Evolutionary conservation across 345 rosid species (phyloP).

Genomic region (Nephelium lappaceum): DNA sequence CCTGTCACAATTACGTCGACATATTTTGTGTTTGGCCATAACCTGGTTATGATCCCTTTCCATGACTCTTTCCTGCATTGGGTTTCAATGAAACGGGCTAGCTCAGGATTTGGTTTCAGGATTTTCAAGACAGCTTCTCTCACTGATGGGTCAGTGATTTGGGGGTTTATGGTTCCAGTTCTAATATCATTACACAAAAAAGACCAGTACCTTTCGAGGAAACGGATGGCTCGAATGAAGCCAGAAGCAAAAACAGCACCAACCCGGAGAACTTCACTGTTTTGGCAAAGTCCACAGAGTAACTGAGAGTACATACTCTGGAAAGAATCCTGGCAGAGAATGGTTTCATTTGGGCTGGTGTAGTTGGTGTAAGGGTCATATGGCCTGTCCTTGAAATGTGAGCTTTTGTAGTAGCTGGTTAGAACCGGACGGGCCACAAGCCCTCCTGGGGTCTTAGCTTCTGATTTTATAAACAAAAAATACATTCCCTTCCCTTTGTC

Average conservation of each 20-base stretch:
- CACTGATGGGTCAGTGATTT: conserved; percentile 41
- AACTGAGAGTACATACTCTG: conserved; percentile 66
- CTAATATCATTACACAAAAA: conserved; percentile 44
- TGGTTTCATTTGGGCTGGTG: conserved; percentile 61
- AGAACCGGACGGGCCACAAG: conserved; percentile 62
- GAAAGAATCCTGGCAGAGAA: conserved; percentile 57
- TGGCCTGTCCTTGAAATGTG: conserved; percentile 50
- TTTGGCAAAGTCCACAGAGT: conserved; percentile 59
- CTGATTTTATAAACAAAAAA: conserved; percentile 62
- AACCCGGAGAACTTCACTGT: conserved; percentile 50
- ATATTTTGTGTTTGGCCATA: conserved; percentile 60
- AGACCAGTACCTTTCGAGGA: conserved; percentile 52
- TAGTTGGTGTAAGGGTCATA: conserved; percentile 54
- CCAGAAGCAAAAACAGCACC: conserved; percentile 69
- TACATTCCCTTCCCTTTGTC: conserved; percentile 68
- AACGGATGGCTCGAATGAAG: conserved; percentile 58
- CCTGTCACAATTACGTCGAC: conserved; percentile 68
- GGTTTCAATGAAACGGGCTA: conserved; percentile 45
- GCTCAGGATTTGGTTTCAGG: conserved; percentile 44
- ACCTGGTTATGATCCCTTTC: conserved; percentile 54
- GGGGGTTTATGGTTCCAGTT: conserved; percentile 41
- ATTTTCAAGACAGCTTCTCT: conserved; percentile 46
- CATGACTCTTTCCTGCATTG: conserved; percentile 48
- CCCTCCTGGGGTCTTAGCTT: conserved; percentile 56
- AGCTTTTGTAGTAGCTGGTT: conserved; percentile 63